phyloP scores from a whole-genome alignment of 495 filamentous ascomycete species.

The Endocarpon pusillum region DNA sequence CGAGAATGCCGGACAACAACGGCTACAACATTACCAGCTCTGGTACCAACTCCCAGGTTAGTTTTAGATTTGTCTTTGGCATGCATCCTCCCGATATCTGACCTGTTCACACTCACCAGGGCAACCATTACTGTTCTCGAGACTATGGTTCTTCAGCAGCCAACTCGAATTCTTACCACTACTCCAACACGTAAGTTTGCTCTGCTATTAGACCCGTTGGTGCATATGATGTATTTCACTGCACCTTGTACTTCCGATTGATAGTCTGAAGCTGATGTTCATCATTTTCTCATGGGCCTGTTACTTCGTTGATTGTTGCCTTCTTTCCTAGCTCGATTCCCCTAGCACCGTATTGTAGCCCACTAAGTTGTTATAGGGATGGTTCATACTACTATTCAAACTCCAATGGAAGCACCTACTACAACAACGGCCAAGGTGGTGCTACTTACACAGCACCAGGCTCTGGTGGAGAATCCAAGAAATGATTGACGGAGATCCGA shows the following conservation, averaged over 20 bases:
- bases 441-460: constrained; percentile 21
- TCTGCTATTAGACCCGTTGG: no score
- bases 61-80: not conserved
- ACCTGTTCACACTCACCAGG: constrained; percentile 12
- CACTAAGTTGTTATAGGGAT: no score
- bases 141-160: constrained; percentile 27
- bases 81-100: not conserved
- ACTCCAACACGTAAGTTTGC: constrained; percentile 26
- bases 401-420: constrained; percentile 31
- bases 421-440: constrained; percentile 26
- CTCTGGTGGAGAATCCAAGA: no score
- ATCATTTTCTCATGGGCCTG: no score
- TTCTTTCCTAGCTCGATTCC: no score
- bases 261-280: no score
- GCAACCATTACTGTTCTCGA: constrained; percentile 33
- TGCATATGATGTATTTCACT: no score
- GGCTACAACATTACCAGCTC: constrained; percentile 23
- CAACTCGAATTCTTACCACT: constrained; percentile 31
- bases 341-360: no score
- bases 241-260: no score
- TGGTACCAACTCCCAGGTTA: constrained; percentile 31
- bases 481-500: no score
- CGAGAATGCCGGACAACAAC: not conserved
- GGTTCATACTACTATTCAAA: constrained; percentile 38
- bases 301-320: no score